Evolutionary conservation across 176 grass and related monocot species (phyloP).

Genomic region (Triticum monococcum): DNA sequence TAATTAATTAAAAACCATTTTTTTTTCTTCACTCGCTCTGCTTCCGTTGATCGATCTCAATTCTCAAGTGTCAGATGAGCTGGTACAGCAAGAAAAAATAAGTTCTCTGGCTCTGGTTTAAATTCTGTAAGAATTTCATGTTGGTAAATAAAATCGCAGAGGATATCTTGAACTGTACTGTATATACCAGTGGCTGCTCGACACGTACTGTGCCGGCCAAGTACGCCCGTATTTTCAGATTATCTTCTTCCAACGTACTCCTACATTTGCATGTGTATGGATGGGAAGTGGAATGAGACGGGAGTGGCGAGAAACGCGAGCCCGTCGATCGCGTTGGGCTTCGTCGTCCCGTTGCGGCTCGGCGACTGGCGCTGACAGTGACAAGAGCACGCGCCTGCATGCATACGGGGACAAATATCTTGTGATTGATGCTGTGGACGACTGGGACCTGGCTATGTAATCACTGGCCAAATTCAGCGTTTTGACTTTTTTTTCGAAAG

Average conservation of each 20-base stretch:
- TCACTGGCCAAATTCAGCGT: too few relatives aligned
- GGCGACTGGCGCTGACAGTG: too few relatives aligned
- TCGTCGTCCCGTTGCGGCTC: not conserved
- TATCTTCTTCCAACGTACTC: not conserved
- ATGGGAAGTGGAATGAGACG: not conserved
- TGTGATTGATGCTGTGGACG: too few relatives aligned
- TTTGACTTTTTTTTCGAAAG: too few relatives aligned
- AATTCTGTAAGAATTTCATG: not conserved
- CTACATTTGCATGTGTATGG: not conserved
- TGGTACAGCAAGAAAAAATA: not conserved
- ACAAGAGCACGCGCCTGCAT: too few relatives aligned
- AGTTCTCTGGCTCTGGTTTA: not conserved
- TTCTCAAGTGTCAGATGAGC: not conserved
- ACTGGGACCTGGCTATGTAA: too few relatives aligned
- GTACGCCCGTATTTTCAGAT: not conserved
- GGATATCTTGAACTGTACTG: too few relatives aligned
- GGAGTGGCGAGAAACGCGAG: not conserved
- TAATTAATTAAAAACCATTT: not conserved
- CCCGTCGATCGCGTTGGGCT: too few relatives aligned
- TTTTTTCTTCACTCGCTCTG: not conserved
- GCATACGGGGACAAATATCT: too few relatives aligned
- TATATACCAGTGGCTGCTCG: too few relatives aligned
- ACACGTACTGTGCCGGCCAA: too few relatives aligned
- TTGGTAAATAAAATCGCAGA: not conserved
- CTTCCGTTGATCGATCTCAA: not conserved